Evolutionary conservation across 352 stramenopile genomes (phyloP).

Genomic region (Globisporangium lucens): DNA sequence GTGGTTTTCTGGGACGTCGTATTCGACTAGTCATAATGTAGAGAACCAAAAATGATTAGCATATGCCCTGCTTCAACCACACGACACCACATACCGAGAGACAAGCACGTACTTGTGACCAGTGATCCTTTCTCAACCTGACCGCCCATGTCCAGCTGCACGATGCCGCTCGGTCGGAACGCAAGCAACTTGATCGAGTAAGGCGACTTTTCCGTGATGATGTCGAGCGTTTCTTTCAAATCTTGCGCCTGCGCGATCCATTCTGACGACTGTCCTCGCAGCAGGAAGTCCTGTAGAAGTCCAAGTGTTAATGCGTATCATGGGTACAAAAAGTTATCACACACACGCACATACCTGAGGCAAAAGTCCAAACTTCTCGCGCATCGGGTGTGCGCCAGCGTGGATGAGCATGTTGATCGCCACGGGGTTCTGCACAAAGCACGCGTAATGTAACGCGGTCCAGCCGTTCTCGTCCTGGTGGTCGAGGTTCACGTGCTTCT

Average conservation of each 20-base stretch:
- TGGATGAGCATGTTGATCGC: conserved; percentile 78
- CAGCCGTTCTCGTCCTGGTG: conserved; percentile 83
- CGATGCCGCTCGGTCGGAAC: conserved; percentile 79
- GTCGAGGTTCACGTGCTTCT: conserved; percentile 71
- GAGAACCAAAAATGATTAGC: not conserved
- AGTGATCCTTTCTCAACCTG: conserved; percentile 84
- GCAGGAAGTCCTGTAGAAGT: conserved; percentile 50
- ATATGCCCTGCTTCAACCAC: too few relatives aligned
- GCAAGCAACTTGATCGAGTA: conserved; percentile 77
- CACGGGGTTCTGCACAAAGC: conserved; percentile 69
- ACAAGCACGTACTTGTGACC: conserved; percentile 59
- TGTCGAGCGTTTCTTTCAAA: conserved; percentile 66
- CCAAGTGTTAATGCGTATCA: not conserved
- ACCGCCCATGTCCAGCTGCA: conserved; percentile 78
- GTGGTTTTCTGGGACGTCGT: conserved; percentile 75
- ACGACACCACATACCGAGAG: not conserved
- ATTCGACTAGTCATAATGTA: conserved; percentile 52
- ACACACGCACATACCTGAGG: conserved; percentile 43
- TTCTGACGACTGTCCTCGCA: conserved; percentile 63
- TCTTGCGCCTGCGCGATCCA: conserved; percentile 68
- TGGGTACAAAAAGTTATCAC: not conserved
- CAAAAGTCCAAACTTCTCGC: conserved; percentile 68
- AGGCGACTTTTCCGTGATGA: conserved; percentile 53
- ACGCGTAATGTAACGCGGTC: conserved; percentile 80
- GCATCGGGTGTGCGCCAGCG: conserved; percentile 57